Percentiles rank a stretch among this genome's conserved stretches.
These are phyloP conservation scores for Scedosporium minutisporum DNA, from an alignment of 2,329 filamentous ascomycete genomes.

Conservation along the genomic window DNA sequence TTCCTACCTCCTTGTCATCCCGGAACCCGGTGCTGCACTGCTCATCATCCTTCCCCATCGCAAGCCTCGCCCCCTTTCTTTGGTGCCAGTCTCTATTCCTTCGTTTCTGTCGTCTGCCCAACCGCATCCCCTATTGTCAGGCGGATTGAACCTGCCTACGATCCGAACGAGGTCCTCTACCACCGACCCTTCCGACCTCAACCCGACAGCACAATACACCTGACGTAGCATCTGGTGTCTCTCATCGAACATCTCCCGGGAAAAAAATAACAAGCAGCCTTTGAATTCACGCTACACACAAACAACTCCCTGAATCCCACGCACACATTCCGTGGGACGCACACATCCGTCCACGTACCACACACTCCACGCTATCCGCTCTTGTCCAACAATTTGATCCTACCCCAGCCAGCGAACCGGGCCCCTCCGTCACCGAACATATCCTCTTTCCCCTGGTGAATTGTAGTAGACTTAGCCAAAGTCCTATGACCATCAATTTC, in stretches of 20 bases:
- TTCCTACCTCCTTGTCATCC: not conserved
- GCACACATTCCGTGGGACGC: not conserved
- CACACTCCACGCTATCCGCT: not conserved
- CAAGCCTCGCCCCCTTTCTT: not conserved
- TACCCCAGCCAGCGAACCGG: not conserved
- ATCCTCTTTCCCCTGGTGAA: not conserved
- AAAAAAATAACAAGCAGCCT: not conserved
- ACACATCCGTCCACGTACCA: not conserved
- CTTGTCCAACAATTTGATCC: not conserved
- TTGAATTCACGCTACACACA: not conserved
- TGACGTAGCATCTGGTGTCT: not conserved
- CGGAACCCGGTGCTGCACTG: not conserved
- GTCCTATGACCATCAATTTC: not conserved
- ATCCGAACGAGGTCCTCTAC: no score
- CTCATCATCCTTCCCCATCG: not conserved
- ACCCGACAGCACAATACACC: no score
- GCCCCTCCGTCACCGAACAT: not conserved
- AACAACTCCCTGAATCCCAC: not conserved
- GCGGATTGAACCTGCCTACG: no score
- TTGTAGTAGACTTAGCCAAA: not conserved
- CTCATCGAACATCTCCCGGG: not conserved
- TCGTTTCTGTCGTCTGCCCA: no score
- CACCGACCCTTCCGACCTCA: no score
- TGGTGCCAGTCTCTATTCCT: not conserved
- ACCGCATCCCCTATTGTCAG: no score